These are phyloP conservation scores for Cudoniella acicularis DNA, from an alignment of 495 filamentous ascomycete species.

Conservation along the genomic window DNA sequence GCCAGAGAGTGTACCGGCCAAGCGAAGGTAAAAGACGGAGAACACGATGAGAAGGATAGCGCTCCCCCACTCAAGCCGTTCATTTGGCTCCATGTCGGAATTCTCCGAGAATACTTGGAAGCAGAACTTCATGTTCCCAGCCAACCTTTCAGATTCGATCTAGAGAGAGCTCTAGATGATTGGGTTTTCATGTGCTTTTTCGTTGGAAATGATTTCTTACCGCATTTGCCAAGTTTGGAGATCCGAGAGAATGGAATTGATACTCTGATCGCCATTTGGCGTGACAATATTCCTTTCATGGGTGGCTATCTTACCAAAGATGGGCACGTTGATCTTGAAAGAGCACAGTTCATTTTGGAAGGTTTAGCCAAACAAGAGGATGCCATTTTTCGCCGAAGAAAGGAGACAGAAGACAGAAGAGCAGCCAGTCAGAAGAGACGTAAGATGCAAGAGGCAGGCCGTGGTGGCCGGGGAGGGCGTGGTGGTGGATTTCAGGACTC, in stretches of 20 bases:
- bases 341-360: conserved; percentile 82
- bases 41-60: conserved; percentile 80
- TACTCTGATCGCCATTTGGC: conserved; percentile 91
- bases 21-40: conserved; percentile 77
- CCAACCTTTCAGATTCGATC: conserved; percentile 77
- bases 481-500: conserved; percentile 20
- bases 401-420: conserved; percentile 76
- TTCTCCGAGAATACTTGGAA: conserved; percentile 90
- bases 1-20: conserved; percentile 78
- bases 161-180: conserved; percentile 96
- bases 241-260: conserved; percentile 98
- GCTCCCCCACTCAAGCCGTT: conserved; percentile 74
- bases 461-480: conserved; percentile 44
- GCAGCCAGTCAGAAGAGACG: conserved; percentile 74
- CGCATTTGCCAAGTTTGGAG: conserved; percentile 92
- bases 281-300: conserved; percentile 87
- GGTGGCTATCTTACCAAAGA: conserved; percentile 94
- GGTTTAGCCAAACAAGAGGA: conserved; percentile 94
- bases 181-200: conserved; percentile 99
- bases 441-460: conserved; percentile 61
- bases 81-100: conserved; percentile 94
- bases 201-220: conserved; percentile 98
- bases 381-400: conserved; percentile 82
- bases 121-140: conserved; percentile 80
- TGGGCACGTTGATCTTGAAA: conserved; percentile 81